Percentiles rank a stretch among this genome's conserved stretches.
Evolutionary conservation across 179 eudicot genomes (phyloP).

Genomic region (Gypsophila paniculata): DNA sequence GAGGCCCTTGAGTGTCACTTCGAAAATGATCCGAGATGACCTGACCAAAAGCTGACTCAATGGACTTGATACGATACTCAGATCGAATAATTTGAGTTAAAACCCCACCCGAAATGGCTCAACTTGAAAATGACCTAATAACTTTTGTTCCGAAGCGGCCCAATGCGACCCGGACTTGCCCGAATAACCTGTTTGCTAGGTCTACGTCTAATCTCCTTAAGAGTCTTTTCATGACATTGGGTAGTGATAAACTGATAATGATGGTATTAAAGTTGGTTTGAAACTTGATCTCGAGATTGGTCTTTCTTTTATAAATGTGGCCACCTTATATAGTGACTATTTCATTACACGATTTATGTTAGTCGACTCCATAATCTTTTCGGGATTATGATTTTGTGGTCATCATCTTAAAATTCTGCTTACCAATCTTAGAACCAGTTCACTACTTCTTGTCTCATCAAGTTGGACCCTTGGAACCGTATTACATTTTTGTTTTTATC

Average conservation of each 20-base stretch:
- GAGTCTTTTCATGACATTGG: neutral
- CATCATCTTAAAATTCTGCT: neutral
- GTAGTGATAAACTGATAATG: neutral
- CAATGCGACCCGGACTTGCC: no score
- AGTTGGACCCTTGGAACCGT: neutral
- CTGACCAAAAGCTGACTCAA: no score
- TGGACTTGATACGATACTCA: no score
- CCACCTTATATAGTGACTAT: neutral
- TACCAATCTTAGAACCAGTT: neutral
- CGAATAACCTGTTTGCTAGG: no score
- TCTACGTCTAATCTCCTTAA: neutral
- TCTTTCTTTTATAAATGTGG: neutral
- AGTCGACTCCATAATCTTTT: neutral
- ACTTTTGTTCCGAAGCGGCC: no score
- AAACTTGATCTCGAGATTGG: neutral
- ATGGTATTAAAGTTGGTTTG: neutral
- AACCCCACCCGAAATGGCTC: no score
- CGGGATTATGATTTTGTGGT: neutral
- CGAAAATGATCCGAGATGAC: no score
- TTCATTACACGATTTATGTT: neutral
- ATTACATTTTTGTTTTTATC: neutral
- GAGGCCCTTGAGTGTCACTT: neutral
- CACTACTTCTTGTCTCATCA: constrained; percentile 1
- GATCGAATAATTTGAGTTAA: no score
- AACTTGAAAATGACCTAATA: no score